Percentiles rank a stretch among this genome's conserved stretches.
phyloP scores from a whole-genome alignment of 371 early-diverging fungal genomes.

The Rhizomucor miehei region DNA sequence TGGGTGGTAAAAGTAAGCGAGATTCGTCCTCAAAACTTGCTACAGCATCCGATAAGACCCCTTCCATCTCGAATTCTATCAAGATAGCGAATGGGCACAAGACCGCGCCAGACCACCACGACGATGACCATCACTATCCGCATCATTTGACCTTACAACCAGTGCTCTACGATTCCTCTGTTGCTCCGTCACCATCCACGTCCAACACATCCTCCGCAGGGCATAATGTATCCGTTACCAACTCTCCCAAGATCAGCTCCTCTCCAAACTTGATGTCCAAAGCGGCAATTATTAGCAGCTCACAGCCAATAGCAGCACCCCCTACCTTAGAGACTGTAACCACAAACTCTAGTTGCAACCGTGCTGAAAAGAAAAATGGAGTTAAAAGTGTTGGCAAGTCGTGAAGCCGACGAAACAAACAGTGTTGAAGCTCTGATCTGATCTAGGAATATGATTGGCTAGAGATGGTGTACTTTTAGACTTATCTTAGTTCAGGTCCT shows the following conservation, averaged over 20 bases:
- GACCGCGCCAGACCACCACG: no score
- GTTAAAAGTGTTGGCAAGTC: no score
- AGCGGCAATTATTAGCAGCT: conserved; percentile 25
- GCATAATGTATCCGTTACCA: conserved; percentile 1
- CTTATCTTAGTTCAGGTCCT: no score
- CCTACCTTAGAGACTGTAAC: conserved; percentile 38
- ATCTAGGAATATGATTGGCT: no score
- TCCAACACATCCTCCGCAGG: conserved; percentile 8
- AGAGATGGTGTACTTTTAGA: no score
- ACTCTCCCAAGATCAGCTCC: conserved; percentile 17
- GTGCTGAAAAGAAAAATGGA: conserved; percentile 3
- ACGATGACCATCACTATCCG: conserved; percentile 5
- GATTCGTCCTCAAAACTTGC: background rate
- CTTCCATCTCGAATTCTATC: background rate
- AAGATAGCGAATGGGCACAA: background rate
- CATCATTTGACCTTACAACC: conserved; percentile 23
- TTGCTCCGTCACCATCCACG: conserved; percentile 6
- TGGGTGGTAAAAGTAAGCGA: background rate
- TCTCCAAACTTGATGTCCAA: conserved; percentile 13
- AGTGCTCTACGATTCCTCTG: conserved; percentile 1
- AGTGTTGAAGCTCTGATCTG: no score
- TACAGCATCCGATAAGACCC: no score
- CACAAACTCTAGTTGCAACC: conserved; percentile 24
- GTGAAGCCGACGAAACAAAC: no score
- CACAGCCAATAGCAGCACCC: conserved; percentile 35